Conservation (phyloP, 352 stramenopile species). For the Phytophthora vignae region DNA sequence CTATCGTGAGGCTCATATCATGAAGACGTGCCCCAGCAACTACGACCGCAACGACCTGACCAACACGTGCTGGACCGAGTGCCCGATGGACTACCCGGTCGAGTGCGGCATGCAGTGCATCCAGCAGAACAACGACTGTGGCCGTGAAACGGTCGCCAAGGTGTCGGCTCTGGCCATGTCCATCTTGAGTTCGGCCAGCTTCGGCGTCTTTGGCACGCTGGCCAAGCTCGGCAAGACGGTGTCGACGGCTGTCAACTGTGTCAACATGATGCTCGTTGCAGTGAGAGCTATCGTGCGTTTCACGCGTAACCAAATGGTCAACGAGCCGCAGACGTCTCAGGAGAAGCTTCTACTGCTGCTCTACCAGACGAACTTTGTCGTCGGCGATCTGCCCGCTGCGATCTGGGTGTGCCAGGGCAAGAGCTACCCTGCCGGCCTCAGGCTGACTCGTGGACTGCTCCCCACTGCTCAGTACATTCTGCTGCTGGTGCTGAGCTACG, state of each 20-base stretch:
- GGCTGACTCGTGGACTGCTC: slow-evolving; percentile 34
- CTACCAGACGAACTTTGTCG: slow-evolving; percentile 62
- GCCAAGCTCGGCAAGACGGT: slow-evolving; percentile 44
- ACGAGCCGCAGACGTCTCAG: slow-evolving; percentile 53
- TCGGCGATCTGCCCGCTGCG: slow-evolving; percentile 58
- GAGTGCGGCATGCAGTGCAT: slow-evolving; percentile 70
- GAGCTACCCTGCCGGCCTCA: slow-evolving; percentile 18
- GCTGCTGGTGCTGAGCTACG: slow-evolving; percentile 35
- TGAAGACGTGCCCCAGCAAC: slow-evolving; percentile 43
- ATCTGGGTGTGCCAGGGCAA: slow-evolving; percentile 59
- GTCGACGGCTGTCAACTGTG: slow-evolving; percentile 49
- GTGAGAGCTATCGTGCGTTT: slow-evolving; percentile 39
- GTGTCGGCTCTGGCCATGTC: slow-evolving; percentile 39
- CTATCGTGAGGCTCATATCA: slow-evolving; percentile 56
- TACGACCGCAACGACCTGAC: slow-evolving; percentile 49
- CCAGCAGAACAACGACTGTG: slow-evolving; percentile 65
- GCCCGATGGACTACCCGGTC: slow-evolving; percentile 65
- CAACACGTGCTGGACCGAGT: slow-evolving; percentile 61
- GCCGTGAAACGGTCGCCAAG: slow-evolving; percentile 45
- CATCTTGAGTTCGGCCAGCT: slow-evolving; percentile 39
- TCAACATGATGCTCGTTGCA: slow-evolving; percentile 43
- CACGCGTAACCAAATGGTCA: slow-evolving; percentile 31
- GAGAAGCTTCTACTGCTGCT: slow-evolving; percentile 62
- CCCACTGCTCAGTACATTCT: slow-evolving; percentile 40
- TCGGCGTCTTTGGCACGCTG: slow-evolving; percentile 53